Evolutionary conservation across 345 rosid genomes (phyloP), one percentile per base, ranked within the genome.

Genomic region (Toxicodendron radicans): DNA sequence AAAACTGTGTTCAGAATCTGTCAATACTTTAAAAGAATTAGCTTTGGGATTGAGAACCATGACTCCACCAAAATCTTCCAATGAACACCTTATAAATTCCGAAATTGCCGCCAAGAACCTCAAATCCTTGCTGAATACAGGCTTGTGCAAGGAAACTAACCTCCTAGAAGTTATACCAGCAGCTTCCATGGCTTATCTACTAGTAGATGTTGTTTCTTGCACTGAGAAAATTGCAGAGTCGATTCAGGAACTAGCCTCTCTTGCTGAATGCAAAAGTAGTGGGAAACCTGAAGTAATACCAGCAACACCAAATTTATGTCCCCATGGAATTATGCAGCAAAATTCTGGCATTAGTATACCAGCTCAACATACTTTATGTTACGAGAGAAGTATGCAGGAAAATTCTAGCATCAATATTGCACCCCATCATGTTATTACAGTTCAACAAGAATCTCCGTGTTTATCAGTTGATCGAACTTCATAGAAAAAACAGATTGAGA

Each of bases 1-100:
- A 41, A 71, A 38, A 17, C 35, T 78, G 67, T 71, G 80, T 78
- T 23, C 8, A 2, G 82, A 78, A 75, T 76, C 71, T 8, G 83
- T 75, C 3, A 83, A 70, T 32, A 79, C 86, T 46, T 56, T 85
- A 51, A 85, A 71, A 68, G 81, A 83, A 54, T 20, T 83, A 45
- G 73, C 88, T 32, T 48, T 41, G 21, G 73, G 78, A 58, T 65
- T 78, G 20, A 68, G 61, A 46, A 78, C 32, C 41, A 82, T 85
- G 84, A 74, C 13, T 1, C 10, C 11, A 23, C 76, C 83, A 56
- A 38, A 14, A 41, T 46, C 81, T 20, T 70, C 64, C 30, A 66
- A 58, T 62, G 2, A 54, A n/a, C 84, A 81, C 74, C 43, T 84
- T 17, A 68, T 45, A 14, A 76, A 76, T 0, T 79, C 87, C 38